Conservation (phyloP, 2,329 filamentous ascomycete species). For the Exophiala mesophila region DNA sequence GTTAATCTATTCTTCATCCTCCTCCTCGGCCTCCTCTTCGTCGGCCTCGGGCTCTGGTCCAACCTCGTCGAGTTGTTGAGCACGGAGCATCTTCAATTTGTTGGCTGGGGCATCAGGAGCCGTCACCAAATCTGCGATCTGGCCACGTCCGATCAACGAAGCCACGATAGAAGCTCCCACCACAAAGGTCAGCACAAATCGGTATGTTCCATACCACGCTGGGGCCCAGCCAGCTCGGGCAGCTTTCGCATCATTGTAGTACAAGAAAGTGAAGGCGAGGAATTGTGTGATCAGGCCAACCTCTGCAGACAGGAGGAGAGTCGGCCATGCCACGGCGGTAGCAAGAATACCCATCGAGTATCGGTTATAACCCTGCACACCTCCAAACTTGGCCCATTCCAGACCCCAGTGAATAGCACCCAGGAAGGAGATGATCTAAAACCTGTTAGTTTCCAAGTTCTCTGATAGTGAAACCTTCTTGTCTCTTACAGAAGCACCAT, state of each 20-base stretch:
- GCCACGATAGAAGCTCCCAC: slow-evolving; percentile 78
- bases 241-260: slow-evolving; percentile 76
- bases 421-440: slow-evolving; percentile 82
- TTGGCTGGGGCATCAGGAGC: slow-evolving; percentile 42
- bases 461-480: not conserved
- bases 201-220: slow-evolving; percentile 80
- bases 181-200: slow-evolving; percentile 86
- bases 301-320: slow-evolving; percentile 75
- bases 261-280: slow-evolving; percentile 74
- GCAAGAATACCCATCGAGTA: slow-evolving; percentile 80
- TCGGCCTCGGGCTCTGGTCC: slow-evolving; percentile 38
- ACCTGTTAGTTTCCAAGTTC: slow-evolving; percentile 6
- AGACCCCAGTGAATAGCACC: slow-evolving; percentile 92
- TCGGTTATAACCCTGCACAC: slow-evolving; percentile 66
- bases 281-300: slow-evolving; percentile 85
- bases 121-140: slow-evolving; percentile 59
- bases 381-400: slow-evolving; percentile 69
- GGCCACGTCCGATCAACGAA: slow-evolving; percentile 74
- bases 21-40: slow-evolving; percentile 25
- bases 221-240: slow-evolving; percentile 72
- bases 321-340: slow-evolving; percentile 82
- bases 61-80: slow-evolving; percentile 43
- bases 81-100: slow-evolving; percentile 47
- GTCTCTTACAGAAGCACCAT: slow-evolving; percentile 70
- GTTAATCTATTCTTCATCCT: slow-evolving; percentile 24